Evolutionary conservation across 495 filamentous ascomycete genomes (phyloP).

Genomic region (Aspergillus asperescens): DNA sequence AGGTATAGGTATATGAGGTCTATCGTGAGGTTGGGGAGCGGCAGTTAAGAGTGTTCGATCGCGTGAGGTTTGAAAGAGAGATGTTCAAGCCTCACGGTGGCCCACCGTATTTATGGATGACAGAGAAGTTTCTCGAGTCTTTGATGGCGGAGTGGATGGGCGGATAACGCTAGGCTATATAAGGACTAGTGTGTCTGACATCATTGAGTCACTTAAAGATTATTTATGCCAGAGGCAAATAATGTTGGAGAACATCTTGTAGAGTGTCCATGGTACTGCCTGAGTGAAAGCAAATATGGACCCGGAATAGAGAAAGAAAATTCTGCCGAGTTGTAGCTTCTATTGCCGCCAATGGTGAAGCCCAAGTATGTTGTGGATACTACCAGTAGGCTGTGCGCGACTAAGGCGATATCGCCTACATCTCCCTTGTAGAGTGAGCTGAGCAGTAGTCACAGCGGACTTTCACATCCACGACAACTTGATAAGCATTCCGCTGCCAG

Average conservation of each 20-base stretch:
- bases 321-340: too few species aligned
- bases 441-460: too few species aligned
- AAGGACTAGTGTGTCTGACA: conserved; percentile 18
- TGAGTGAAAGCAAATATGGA: too few species aligned
- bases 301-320: too few species aligned
- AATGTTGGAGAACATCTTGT: neutral
- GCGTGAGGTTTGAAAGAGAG: conserved; percentile 29
- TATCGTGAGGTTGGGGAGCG: conserved; percentile 6
- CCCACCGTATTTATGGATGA: conserved; percentile 34
- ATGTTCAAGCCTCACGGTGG: conserved; percentile 18
- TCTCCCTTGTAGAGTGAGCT: too few species aligned
- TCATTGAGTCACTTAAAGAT: conserved; percentile 8
- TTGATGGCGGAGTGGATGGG: conserved; percentile 27
- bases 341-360: too few species aligned
- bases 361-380: too few species aligned
- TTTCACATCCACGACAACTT: too few species aligned
- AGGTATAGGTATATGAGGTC: conserved; percentile 5
- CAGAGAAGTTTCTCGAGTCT: conserved; percentile 45
- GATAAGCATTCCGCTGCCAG: neutral
- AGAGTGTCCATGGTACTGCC: neutral
- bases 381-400: too few species aligned
- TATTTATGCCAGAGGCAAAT: neutral
- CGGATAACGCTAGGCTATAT: conserved; percentile 27
- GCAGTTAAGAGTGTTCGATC: conserved; percentile 16
- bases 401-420: too few species aligned